Base-by-base conservation (phyloP, 139 green algal genomes). In the Micractinium sp. region DNA sequence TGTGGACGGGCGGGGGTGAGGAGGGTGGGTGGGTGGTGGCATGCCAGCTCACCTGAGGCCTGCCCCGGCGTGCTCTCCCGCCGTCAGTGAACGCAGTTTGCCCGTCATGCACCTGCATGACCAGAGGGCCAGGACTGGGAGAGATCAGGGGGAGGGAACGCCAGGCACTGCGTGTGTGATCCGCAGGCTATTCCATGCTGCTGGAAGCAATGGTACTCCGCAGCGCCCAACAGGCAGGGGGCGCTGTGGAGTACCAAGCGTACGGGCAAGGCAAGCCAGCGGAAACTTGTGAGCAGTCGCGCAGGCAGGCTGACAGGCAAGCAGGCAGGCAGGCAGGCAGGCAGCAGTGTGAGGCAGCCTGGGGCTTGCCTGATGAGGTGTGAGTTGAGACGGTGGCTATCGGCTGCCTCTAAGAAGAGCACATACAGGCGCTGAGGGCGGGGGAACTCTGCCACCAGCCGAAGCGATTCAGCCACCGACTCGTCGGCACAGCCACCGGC, bases 391-490 rank as follows among this genome's bases (percentile, higher is more conserved):
- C 87, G 81, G 78, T 93, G 89, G 77, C 92, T 95, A 89, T 96
- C 94, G 5, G 88, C 90, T 3, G 92, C 91, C 61, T 96, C 92
- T 31, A 97, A 88, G 36, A 97, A 95, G 31, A 97, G 82, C 23
- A 95, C 87, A 73, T 94, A 95, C 56, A 92, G 87, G 5, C 91
- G 89, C 86, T 94, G 93, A 14, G 91, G 87, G 15, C 78, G 81
- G 19, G 94, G 90, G 81, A 97, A 97, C 80, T 94, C 86, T 14
- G 81, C 75, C 25, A 84, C 85, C 31, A 90, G 56, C 29, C 47
- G 47, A 74, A 93, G 81, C 20, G 89, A 85, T 41, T 88, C 85
- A 14, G 87, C 83, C 12, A 80, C 38, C 36, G 29, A 36, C 39
- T 91, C 81, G 38, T 91, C 88, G 29, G 23, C 56, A 29, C 89